Base-by-base conservation (phyloP, 768 basidiomycete genomes). In the Naematelia encephala region DNA sequence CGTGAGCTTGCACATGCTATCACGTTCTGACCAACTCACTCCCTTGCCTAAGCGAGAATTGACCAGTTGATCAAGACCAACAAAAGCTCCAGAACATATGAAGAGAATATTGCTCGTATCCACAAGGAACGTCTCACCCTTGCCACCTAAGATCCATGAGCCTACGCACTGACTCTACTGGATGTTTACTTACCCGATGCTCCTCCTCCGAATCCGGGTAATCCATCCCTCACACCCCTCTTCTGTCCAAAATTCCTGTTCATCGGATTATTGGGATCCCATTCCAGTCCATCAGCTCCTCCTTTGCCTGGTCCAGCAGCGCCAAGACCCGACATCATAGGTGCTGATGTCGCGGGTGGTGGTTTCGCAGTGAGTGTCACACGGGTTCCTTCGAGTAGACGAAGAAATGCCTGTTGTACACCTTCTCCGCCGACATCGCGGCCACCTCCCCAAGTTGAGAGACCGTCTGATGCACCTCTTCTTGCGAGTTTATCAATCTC, bases 391-490 rank as follows among this genome's bases (percentile, higher is more conserved):
- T 98, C 94, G 82, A 98, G 87, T 85, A 98, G 89, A 54, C 93
- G 83, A 3, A 73, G 63, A 19, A 70, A 42, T 19, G 90, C 86
- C 77, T 97, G 92, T 70, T 98, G 93, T 4, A 98, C 93, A 29
- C 93, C 93, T 81, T 96, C 92, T 10, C 93, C 93, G 22, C 90
- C 87, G 0, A 98, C 92, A 74, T 97, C 93, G 29, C 65, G 88
- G 82, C 66, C 72, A 13, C 73, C 73, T 28, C 70, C 73, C 59
- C 73, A 72, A 1, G 59, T 62, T 4, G 51, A 52, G 14, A 69
- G 73, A 4, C 86, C 84, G 2, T 86, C 84, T 3, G 69, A 66
- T 1, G 75, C 74, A 1, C 77, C 67, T 19, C 79, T 53, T 27
- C 78, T 52, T 13, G 91, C 88, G 59, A 96, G 86, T 79, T 98